phyloP scores from a whole-genome alignment of 306 rosid genomes.

The Quercus suber region DNA sequence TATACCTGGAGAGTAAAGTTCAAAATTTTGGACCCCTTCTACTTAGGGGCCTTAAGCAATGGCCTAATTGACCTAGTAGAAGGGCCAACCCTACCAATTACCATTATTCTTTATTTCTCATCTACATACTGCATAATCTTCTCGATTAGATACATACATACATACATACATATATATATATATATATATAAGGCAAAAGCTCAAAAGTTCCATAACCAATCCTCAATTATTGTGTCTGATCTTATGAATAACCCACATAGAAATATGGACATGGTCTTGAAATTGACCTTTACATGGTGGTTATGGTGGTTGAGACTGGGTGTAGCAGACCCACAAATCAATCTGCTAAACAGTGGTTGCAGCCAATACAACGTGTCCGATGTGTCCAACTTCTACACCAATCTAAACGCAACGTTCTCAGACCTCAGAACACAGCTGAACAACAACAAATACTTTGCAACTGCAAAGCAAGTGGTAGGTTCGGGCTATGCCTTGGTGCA shows the following conservation, averaged over 20 bases:
- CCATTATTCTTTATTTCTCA: no score
- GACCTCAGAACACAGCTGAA: conserved; percentile 26
- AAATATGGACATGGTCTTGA: not conserved
- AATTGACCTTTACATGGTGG: conserved; percentile 1
- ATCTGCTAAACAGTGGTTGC: conserved; percentile 52
- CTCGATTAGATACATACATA: not conserved
- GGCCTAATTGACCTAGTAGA: no score
- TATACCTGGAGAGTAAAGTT: no score
- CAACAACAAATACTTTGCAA: conserved; percentile 41
- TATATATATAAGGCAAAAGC: not conserved
- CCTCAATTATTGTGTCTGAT: not conserved
- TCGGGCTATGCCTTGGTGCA: conserved; percentile 52
- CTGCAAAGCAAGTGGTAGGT: conserved; percentile 34
- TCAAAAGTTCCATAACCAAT: not conserved
- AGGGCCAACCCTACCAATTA: no score
- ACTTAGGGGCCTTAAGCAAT: no score
- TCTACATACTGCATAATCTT: not conserved
- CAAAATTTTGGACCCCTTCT: no score
- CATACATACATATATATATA: not conserved
- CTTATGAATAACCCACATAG: not conserved
- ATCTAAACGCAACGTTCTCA: conserved; percentile 46
- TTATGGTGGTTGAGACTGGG: conserved; percentile 11
- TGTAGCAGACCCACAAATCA: conserved; percentile 44
- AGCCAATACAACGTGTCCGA: conserved; percentile 61
- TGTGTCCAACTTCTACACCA: conserved; percentile 34